Base-by-base conservation (phyloP, 805 yeast genomes). In the Saturnispora hagleri region DNA sequence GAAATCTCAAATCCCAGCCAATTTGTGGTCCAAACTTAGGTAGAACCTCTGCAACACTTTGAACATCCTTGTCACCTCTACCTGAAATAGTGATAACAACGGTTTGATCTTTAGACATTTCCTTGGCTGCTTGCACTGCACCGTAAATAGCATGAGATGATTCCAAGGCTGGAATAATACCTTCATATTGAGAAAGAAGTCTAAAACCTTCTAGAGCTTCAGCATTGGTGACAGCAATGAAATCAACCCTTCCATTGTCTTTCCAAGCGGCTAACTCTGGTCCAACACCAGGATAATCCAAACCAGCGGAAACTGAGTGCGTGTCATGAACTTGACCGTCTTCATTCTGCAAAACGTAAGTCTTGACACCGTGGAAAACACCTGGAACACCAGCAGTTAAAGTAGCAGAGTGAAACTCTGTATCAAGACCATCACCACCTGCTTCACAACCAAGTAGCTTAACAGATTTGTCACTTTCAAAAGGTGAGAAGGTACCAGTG, bases 221-320 rank as follows among this genome's bases (percentile, higher is more conserved):
- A n/a, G 95, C 89, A 69, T 93, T 97, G 34, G 96, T 87, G 51
- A 95, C 97, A 45, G 97, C 95, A 46, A 83, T 69, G 64, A 91
- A 93, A 52, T 84, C 74, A 8, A 95, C 99, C 64, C 99, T 82
- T 27, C 97, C 97, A 55, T 85, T 83, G 51, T 84, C 83, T 69
- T 91, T 91, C 98, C 98, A 93, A 66, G 77, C 80, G 2, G 98
- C 95, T 60, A 93, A 76, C 71, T 93, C 98, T 33, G 99, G 99
- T 44, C 99, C 99, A 46, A 93, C 99, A 70, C 97, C 99, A 26
- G 99, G 99, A 68, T 93, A 93, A 70, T 93, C 99, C 62, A 93
- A 77, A 59, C 99, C 99, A 40, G 99, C 99, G 57, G 97, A 88
- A 38, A 93, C 95, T 22, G 98, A 91, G 68, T 93, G 98, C 10